Evolutionary conservation across 805 yeast species (phyloP).

Genomic region (Metschnikowia lunata): DNA sequence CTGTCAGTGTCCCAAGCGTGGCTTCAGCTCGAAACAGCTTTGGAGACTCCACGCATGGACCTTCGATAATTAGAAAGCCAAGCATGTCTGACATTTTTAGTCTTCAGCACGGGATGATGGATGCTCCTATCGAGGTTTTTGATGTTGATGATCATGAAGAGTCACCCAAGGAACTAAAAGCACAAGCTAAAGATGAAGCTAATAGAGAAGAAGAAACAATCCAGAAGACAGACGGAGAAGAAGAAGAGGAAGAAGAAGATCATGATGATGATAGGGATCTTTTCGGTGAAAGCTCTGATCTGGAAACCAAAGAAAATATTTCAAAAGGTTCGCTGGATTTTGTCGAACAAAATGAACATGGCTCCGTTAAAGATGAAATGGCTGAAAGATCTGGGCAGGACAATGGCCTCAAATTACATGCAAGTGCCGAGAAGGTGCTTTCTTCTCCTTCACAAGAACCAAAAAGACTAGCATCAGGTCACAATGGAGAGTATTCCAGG

Average conservation of each 20-base stretch:
- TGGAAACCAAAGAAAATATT: conserved; percentile 2
- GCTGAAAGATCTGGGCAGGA: too few relatives aligned
- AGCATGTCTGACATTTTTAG: conserved; percentile 3
- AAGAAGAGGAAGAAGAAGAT: too few relatives aligned
- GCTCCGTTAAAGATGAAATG: neutral
- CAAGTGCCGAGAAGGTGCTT: too few relatives aligned
- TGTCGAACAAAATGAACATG: neutral
- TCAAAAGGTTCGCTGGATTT: neutral
- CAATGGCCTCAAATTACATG: too few relatives aligned
- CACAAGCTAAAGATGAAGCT: too few relatives aligned
- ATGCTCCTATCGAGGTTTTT: neutral
- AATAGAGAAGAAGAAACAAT: too few relatives aligned
- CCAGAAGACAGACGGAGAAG: too few relatives aligned
- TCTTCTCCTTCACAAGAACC: too few relatives aligned
- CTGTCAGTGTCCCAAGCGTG: neutral
- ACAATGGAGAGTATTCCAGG: too few relatives aligned
- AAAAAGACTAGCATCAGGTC: too few relatives aligned
- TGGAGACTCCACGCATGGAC: too few relatives aligned
- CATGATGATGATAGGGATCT: conserved; percentile 14
- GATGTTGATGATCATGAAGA: neutral
- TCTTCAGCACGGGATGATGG: conserved; percentile 3
- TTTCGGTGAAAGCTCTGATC: conserved; percentile 16
- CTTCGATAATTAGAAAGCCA: neutral
- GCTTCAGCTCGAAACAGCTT: neutral
- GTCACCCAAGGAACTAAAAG: too few relatives aligned